Percentiles rank a stretch among this genome's conserved stretches.
Evolutionary conservation across 108 stramenopile genomes (phyloP).

Genomic region (Cyclotella atomus): DNA sequence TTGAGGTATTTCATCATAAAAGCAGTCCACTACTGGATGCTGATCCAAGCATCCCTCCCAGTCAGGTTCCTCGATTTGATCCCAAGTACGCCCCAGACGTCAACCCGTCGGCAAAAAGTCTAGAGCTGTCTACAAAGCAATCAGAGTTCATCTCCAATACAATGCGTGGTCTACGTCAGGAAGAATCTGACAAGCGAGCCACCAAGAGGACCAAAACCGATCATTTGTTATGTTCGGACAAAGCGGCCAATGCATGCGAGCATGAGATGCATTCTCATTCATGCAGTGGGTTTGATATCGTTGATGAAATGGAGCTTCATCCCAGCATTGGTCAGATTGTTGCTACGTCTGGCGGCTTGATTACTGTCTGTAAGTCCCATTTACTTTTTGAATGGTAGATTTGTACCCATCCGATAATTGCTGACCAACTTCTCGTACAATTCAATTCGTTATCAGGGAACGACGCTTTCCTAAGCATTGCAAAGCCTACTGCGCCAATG

Average conservation of each 20-base stretch:
- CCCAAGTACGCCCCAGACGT: neutral
- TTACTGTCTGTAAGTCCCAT: conserved; percentile 34
- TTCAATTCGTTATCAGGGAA: too few species aligned
- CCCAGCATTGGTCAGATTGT: conserved; percentile 34
- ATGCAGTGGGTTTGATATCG: conserved; percentile 8
- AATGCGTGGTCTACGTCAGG: conserved; percentile 26
- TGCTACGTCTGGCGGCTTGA: conserved; percentile 37
- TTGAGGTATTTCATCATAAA: neutral
- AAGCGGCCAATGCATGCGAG: neutral
- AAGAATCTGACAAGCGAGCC: neutral
- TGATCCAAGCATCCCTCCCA: neutral
- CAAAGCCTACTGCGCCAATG: conserved; percentile 4
- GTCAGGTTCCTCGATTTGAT: conserved; percentile 3
- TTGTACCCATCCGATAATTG: too few species aligned
- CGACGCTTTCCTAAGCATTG: conserved; percentile 7
- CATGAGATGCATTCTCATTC: neutral
- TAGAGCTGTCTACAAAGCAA: conserved; percentile 26
- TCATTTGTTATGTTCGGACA: neutral
- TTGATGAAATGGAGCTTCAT: conserved; percentile 39
- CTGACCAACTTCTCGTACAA: too few species aligned
- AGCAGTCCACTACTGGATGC: neutral
- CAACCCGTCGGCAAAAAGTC: neutral
- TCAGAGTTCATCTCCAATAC: conserved; percentile 31
- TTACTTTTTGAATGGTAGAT: neutral
- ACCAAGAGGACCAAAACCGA: conserved; percentile 15